Base-by-base conservation (phyloP, 2,329 filamentous ascomycete species). In the Botrytis paeoniae region DNA sequence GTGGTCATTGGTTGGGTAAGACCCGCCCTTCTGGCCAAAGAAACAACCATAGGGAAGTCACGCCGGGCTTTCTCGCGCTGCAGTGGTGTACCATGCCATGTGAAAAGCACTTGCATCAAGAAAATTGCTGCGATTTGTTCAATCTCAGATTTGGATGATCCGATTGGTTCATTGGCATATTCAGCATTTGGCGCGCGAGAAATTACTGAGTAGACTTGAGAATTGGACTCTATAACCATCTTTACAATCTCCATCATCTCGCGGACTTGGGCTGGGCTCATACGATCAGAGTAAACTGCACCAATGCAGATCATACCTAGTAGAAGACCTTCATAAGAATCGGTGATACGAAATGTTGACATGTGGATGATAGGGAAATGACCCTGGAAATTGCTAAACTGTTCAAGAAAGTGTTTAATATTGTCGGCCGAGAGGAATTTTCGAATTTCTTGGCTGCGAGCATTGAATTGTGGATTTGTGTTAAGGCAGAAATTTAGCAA, bases 341-440 rank as follows among this genome's bases (percentile, higher is more conserved):
- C 86, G 75, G 87, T 84, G 70, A 92, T 87, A 79, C 89, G 87
- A 82, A 94, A 93, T 14, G 91, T 92, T 51, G 91, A 87, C 80
- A 91, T 86, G 79, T 94, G 91, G 70, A 94, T 86, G 76, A 92
- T 86, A 32, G 91, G 89, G 83, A 92, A 93, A 81, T 94, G 92
- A 74, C 88, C 86, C 80, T 93, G 89, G 81, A 91, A 93, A 81
- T 92, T 89, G 74, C 87, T 89, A 84, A 92, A 93, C 78, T 90
- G 86, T 78, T 90, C 87, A 80, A 93, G 85, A 80, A 93, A 93
- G 79, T 90, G 87, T 83, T 89, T 90, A 80, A 93, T 85, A 80
- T 92, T 92, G 77, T 91, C 88, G 74, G 89, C 86, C 66, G 89
- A 89, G 78, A 93, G 87, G 78, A 89, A 90, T 73, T 80, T 81